Evolutionary conservation across 495 filamentous ascomycete genomes (phyloP).

Genomic region (Cercophora newfieldiana): DNA sequence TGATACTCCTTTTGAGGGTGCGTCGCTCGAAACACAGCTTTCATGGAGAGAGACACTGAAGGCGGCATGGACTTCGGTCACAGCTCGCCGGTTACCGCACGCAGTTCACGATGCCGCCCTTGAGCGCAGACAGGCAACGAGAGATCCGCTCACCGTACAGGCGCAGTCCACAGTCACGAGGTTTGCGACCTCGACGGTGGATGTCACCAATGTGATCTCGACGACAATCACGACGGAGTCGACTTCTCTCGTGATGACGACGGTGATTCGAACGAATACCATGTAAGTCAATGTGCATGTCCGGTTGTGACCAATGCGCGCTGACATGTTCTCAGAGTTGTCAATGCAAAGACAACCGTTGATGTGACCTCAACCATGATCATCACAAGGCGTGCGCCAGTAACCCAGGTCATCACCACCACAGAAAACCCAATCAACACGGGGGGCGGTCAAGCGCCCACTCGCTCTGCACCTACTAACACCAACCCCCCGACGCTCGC

Average conservation of each 20-base stretch:
- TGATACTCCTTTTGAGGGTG: background rate
- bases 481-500: constrained; percentile 2
- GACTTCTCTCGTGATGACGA: constrained; percentile 26
- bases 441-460: background rate
- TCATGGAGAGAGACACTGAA: background rate
- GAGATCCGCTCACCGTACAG: background rate
- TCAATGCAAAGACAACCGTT: constrained; percentile 28
- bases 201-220: constrained; percentile 21
- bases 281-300: constrained; percentile 11
- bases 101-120: constrained; percentile 10
- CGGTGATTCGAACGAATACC: constrained; percentile 29
- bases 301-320: background rate
- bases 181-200: constrained; percentile 23
- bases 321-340: constrained; percentile 22
- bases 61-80: constrained; percentile 10
- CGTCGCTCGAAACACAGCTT: background rate
- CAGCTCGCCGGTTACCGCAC: constrained; percentile 4
- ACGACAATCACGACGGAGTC: constrained; percentile 22
- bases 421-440: constrained; percentile 20
- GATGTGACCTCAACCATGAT: constrained; percentile 35
- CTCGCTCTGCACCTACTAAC: background rate
- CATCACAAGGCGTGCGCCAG: constrained; percentile 24
- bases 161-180: constrained; percentile 18
- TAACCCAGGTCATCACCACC: constrained; percentile 25
- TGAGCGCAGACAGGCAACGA: constrained; percentile 12